phyloP scores from a whole-genome alignment of 116 monocot species.

The Iris pallida region DNA sequence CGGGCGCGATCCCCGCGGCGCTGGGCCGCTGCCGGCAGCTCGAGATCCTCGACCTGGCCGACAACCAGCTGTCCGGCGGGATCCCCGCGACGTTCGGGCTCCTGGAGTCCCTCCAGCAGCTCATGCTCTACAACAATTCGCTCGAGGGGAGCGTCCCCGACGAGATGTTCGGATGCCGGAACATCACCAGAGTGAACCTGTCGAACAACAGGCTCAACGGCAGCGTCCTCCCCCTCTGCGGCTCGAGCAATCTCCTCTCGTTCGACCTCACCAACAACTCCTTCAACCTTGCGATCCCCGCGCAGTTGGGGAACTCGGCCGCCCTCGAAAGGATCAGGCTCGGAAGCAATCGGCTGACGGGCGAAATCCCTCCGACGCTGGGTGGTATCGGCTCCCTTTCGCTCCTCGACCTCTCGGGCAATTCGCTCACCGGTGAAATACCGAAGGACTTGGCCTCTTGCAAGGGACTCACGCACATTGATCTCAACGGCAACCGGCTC shows the following conservation, averaged over 20 bases:
- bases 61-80: slow-evolving; percentile 57
- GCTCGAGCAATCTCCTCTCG: slow-evolving; percentile 55
- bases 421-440: slow-evolving; percentile 60
- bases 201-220: slow-evolving; percentile 74
- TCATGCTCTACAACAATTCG: slow-evolving; percentile 96
- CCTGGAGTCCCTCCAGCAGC: slow-evolving; percentile 60
- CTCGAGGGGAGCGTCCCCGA: slow-evolving; percentile 58
- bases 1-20: slow-evolving; percentile 60
- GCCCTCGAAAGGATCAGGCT: slow-evolving; percentile 69
- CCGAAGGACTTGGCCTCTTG: slow-evolving; percentile 64
- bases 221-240: slow-evolving; percentile 66
- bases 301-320: slow-evolving; percentile 48
- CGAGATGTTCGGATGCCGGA: slow-evolving; percentile 61
- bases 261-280: slow-evolving; percentile 84
- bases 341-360: slow-evolving; percentile 56
- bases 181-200: slow-evolving; percentile 85
- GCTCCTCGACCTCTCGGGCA: slow-evolving; percentile 63
- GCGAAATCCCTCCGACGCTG: slow-evolving; percentile 50
- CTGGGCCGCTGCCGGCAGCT: slow-evolving; percentile 57
- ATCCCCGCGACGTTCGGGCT: slow-evolving; percentile 56
- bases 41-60: slow-evolving; percentile 67
- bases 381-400: slow-evolving; percentile 40
- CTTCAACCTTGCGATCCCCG: slow-evolving; percentile 55
- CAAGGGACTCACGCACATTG: slow-evolving; percentile 45
- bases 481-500: slow-evolving; percentile 53